phyloP scores from a whole-genome alignment of 352 stramenopile species.

The Phytopythium ostracodes region DNA sequence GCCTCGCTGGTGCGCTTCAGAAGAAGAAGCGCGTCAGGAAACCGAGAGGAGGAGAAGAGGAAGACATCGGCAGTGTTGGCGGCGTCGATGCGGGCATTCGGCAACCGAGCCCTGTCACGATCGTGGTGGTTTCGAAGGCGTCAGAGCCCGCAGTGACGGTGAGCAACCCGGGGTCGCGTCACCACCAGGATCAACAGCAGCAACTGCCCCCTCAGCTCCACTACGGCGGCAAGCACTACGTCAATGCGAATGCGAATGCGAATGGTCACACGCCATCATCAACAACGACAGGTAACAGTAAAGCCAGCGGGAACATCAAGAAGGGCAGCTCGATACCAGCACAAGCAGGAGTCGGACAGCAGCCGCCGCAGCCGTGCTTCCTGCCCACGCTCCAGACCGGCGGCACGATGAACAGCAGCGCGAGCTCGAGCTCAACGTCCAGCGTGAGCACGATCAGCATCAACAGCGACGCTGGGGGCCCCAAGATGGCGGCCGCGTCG shows the following conservation, averaged over 20 bases:
- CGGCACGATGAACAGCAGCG: constrained; percentile 20
- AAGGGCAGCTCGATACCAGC: background rate
- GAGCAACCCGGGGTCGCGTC: background rate
- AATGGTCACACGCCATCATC: too few species aligned
- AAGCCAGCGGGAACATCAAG: background rate
- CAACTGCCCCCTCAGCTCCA: constrained; percentile 5
- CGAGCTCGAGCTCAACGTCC: constrained; percentile 25
- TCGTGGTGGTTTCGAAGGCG: constrained; percentile 3
- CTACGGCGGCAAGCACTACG: background rate
- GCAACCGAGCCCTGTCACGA: constrained; percentile 12
- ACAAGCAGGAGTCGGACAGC: constrained; percentile 1
- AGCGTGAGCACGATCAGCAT: constrained; percentile 18
- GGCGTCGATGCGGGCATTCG: background rate
- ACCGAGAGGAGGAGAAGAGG: constrained; percentile 16
- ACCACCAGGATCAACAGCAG: constrained; percentile 6
- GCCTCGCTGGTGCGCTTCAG: constrained; percentile 14
- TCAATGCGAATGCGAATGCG: background rate
- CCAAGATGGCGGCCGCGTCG: constrained; percentile 13
- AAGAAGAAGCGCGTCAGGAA: constrained; percentile 63
- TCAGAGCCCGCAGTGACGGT: background rate
- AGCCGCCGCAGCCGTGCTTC: constrained; percentile 19
- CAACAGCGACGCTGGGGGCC: constrained; percentile 13
- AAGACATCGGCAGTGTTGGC: background rate
- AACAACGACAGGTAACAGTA: background rate
- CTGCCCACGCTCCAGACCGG: constrained; percentile 24